These are phyloP conservation scores for Lepiota brunneoincarnata DNA, from an alignment of 768 basidiomycete genomes.

Conservation along the genomic window DNA sequence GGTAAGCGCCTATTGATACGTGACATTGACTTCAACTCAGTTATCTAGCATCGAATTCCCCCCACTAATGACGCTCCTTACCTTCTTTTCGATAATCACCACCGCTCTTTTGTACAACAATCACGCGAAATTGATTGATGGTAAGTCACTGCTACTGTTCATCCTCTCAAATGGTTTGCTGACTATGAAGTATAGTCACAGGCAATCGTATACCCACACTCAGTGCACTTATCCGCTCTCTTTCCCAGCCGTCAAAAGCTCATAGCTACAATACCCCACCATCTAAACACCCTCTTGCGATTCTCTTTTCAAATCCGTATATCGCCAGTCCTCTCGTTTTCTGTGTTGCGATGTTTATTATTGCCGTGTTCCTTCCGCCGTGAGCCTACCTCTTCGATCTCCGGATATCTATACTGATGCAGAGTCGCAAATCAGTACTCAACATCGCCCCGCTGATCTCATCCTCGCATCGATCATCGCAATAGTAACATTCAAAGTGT, in stretches of 20 bases:
- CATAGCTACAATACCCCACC: slow-evolving; percentile 25
- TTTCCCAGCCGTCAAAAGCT: slow-evolving; percentile 33
- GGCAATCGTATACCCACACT: slow-evolving; percentile 62
- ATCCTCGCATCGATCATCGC: slow-evolving; percentile 77
- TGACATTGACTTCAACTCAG: too few species aligned
- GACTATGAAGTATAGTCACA: slow-evolving; percentile 38
- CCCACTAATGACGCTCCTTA: slow-evolving; percentile 48
- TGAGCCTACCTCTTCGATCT: slow-evolving; percentile 32
- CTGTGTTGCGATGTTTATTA: slow-evolving; percentile 50
- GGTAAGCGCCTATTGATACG: slow-evolving; percentile 27
- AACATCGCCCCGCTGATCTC: slow-evolving; percentile 80
- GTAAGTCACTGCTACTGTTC: slow-evolving; percentile 38
- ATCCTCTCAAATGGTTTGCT: neutral
- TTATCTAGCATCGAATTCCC: slow-evolving; percentile 61
- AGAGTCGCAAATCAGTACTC: slow-evolving; percentile 25
- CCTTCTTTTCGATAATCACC: slow-evolving; percentile 53
- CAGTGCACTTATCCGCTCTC: slow-evolving; percentile 42
- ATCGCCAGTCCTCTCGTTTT: slow-evolving; percentile 61
- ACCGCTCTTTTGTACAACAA: slow-evolving; percentile 62
- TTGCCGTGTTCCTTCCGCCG: slow-evolving; percentile 53
- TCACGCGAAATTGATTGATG: slow-evolving; percentile 60
- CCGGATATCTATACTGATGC: neutral
- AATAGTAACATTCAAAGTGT: slow-evolving; percentile 73
- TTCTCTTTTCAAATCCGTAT: slow-evolving; percentile 73
- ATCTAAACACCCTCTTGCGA: slow-evolving; percentile 32